Conservation (phyloP, 2,329 filamentous ascomycete genomes). For the Paecilomyces variotii region DNA sequence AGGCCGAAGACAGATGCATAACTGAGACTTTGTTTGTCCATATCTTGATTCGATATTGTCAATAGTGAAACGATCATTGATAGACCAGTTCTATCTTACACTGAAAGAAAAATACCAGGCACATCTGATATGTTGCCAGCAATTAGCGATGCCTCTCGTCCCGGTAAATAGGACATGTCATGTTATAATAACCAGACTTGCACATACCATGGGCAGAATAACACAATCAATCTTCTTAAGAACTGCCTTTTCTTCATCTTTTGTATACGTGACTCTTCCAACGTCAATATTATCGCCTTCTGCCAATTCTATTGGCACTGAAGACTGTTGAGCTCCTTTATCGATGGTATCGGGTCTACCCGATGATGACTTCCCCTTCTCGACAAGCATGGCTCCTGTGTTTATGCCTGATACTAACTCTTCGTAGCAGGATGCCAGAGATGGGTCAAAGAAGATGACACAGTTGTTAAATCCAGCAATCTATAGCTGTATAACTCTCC, state of each 20-base stretch:
- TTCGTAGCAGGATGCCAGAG: background rate
- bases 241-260: constrained; percentile 12
- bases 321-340: background rate
- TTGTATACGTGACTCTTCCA: constrained; percentile 2
- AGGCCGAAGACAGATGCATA: constrained; percentile 41
- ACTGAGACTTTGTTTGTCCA: constrained; percentile 37
- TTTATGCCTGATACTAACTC: background rate
- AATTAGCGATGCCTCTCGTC: background rate
- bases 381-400: background rate
- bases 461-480: background rate
- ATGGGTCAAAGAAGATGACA: background rate
- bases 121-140: constrained; percentile 23
- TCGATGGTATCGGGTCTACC: background rate
- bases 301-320: background rate
- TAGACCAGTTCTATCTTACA: constrained; percentile 11
- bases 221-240: constrained; percentile 14
- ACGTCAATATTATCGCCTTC: background rate
- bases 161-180: background rate
- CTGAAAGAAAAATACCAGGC: constrained; percentile 37
- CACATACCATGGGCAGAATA: constrained; percentile 14
- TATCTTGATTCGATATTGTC: constrained; percentile 33
- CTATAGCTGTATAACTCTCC: background rate
- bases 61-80: background rate
- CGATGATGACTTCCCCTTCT: background rate
- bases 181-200: background rate